Evolutionary conservation across 2,329 filamentous ascomycete genomes (phyloP).

Genomic region (Amesomyces nigricolor): DNA sequence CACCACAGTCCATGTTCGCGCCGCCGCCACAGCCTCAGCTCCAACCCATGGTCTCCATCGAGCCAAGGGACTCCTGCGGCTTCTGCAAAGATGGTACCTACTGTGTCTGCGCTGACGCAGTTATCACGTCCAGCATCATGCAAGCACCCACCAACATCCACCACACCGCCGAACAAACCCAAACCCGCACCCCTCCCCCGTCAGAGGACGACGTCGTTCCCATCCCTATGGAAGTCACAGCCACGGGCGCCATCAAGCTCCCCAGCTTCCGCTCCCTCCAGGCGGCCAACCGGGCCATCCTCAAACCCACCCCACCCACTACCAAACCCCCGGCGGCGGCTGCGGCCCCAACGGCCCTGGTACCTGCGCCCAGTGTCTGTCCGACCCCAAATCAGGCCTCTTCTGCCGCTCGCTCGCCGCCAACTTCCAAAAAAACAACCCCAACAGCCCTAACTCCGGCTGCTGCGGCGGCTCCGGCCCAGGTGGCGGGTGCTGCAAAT

Average conservation of each 20-base stretch:
- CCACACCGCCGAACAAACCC: constrained; percentile 37
- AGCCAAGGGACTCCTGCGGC: constrained; percentile 64
- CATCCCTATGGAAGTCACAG: constrained; percentile 53
- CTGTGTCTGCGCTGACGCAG: constrained; percentile 68
- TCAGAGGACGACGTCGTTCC: constrained; percentile 57
- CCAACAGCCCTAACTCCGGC: constrained; percentile 36
- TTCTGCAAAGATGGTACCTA: constrained; percentile 80
- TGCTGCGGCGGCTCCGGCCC: constrained; percentile 58
- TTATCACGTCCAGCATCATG: constrained; percentile 27
- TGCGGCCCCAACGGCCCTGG: constrained; percentile 67
- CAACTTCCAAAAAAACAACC: constrained; percentile 42
- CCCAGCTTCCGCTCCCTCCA: constrained; percentile 38
- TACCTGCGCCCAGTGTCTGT: constrained; percentile 70
- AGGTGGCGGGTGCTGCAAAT: constrained; percentile 58
- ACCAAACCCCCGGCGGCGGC: constrained; percentile 29
- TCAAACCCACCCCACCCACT: constrained; percentile 19
- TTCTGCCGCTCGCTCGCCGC: constrained; percentile 79
- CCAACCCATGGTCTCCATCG: constrained; percentile 34
- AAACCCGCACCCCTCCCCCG: constrained; percentile 52
- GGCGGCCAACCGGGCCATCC: constrained; percentile 18
- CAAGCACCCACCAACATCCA: constrained; percentile 36
- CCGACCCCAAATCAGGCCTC: constrained; percentile 71
- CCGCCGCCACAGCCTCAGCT: constrained; percentile 28
- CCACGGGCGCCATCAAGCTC: constrained; percentile 56
- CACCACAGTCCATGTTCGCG: constrained; percentile 29